Conservation (phyloP, 129 eudicot species). For the Deinandra increscens region DNA sequence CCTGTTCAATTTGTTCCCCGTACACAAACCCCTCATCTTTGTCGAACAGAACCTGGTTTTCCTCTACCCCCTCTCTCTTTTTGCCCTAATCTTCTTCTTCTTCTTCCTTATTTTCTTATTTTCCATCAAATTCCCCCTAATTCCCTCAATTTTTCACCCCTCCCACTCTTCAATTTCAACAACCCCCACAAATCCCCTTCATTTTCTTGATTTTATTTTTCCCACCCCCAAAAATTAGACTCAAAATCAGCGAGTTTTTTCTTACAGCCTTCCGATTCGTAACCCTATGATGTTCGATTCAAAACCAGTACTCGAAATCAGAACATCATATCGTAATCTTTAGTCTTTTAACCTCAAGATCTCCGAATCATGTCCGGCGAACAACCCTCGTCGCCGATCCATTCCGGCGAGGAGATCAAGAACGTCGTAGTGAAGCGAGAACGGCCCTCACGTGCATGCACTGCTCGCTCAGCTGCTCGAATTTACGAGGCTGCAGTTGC, state of each 20-base stretch:
- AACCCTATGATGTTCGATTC: not conserved
- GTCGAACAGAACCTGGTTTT: conserved; percentile 27
- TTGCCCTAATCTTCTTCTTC: conserved; percentile 34
- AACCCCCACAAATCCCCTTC: conserved; percentile 9
- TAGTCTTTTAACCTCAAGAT: conserved; percentile 35
- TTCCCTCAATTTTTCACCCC: conserved; percentile 1
- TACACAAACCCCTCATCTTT: conserved; percentile 31
- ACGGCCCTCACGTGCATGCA: conserved; percentile 94
- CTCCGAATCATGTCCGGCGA: conserved; percentile 54
- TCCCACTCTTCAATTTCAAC: not conserved
- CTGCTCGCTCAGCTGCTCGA: conserved; percentile 65
- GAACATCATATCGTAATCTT: conserved; percentile 1
- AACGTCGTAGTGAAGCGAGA: conserved; percentile 53
- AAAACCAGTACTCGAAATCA: not conserved
- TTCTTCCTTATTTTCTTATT: no score
- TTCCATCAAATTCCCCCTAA: conserved; percentile 14
- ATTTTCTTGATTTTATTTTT: not conserved
- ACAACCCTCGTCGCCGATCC: conserved; percentile 56
- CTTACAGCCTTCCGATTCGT: not conserved
- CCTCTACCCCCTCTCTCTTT: conserved; percentile 17
- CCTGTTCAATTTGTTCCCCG: conserved; percentile 16
- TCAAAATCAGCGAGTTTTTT: not conserved
- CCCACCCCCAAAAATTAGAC: conserved; percentile 5
- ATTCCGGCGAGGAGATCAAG: conserved; percentile 23
- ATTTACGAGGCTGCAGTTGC: conserved; percentile 68